Evolutionary conservation across 768 basidiomycete genomes (phyloP), one percentile per base, ranked within the genome.

Genomic region (Chalciporus chontae): DNA sequence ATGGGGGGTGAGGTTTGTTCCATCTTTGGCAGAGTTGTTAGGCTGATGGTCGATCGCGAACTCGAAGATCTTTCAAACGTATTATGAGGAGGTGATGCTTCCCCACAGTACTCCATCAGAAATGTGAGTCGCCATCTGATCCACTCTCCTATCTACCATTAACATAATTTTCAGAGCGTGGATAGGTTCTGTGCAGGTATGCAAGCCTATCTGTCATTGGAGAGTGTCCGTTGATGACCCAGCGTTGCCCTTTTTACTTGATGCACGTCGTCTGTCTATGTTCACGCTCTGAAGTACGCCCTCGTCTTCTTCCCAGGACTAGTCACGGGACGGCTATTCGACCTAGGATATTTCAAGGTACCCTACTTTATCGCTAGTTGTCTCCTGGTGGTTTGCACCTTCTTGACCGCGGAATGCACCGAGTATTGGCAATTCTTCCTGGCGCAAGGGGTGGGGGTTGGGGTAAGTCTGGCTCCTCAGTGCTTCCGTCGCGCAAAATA

Each of bases 341-440:
- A 91, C 63, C 61, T 87, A 38, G 88, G 88, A 45, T 78, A 81
- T 55, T 80, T 84, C 63, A 79, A 72, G 29, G 60, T 74, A 2
- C 75, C 83, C 6, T 72, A 78, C 26, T 55, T 77, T 8, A 34
- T 68, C 1, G 76, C 78, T 0, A 82, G 80, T 46, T 69, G 67
- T 14, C 39, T 81, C 15, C 63, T 87, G 7, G 67, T 90, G 3
- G 52, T 67, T 0, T 73, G 78, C 26, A 84, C 82, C 0, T 80
- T 90, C 57, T 70, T 90, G n/a, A 70, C 77, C 6, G 85, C 85
- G 0, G 72, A 90, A 69, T 90, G 89, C 60, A 84, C 69, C 10
- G 51, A 75, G 49, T 90, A 83, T 58, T 90, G 88, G 89, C 85
- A 90, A 6, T 85, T 90, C 56, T 58, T 90, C 19, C 73, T 90